phyloP scores from a whole-genome alignment of 2,329 filamentous ascomycete species.

The Cladophialophora carrionii region DNA sequence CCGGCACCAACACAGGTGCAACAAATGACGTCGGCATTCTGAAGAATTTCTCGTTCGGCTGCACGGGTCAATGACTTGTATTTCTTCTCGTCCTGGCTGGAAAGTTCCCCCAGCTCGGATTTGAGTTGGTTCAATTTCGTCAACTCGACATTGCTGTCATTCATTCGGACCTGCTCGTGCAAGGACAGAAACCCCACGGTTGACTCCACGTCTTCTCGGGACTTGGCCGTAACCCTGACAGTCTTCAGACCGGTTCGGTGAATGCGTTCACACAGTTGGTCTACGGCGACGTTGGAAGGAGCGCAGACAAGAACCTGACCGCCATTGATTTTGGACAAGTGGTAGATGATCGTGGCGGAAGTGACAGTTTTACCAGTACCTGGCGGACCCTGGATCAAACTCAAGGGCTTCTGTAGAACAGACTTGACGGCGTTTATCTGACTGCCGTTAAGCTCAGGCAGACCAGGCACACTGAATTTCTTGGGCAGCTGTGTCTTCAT shows the following conservation, averaged over 20 bases:
- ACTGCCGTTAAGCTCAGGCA: conserved; percentile 92
- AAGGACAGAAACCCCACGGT: conserved; percentile 93
- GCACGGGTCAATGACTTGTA: conserved; percentile 93
- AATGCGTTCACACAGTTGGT: conserved; percentile 96
- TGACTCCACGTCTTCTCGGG: conserved; percentile 97
- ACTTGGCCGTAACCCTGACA: conserved; percentile 97
- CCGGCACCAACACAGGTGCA: conserved; percentile 98
- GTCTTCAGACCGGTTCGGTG: conserved; percentile 94
- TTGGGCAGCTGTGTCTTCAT: conserved; percentile 96
- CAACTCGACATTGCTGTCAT: conserved; percentile 92
- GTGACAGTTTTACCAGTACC: conserved; percentile 99
- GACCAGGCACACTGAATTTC: conserved; percentile 92
- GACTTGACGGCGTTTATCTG: conserved; percentile 96
- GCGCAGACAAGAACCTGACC: conserved; percentile 95
- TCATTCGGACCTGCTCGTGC: conserved; percentile 96
- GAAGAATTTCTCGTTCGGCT: conserved; percentile 92
- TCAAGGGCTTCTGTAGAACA: conserved; percentile 88
- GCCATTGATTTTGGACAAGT: conserved; percentile 91
- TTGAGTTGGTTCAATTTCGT: conserved; percentile 93
- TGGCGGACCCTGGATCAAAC: conserved; percentile 93
- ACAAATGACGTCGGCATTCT: conserved; percentile 95
- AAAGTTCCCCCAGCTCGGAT: conserved; percentile 84
- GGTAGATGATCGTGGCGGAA: conserved; percentile 97
- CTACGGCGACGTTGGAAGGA: conserved; percentile 96
- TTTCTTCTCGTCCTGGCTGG: conserved; percentile 96